Evolutionary conservation across 2,329 filamentous ascomycete species (phyloP).

Genomic region (Xylariaceae sp.): DNA sequence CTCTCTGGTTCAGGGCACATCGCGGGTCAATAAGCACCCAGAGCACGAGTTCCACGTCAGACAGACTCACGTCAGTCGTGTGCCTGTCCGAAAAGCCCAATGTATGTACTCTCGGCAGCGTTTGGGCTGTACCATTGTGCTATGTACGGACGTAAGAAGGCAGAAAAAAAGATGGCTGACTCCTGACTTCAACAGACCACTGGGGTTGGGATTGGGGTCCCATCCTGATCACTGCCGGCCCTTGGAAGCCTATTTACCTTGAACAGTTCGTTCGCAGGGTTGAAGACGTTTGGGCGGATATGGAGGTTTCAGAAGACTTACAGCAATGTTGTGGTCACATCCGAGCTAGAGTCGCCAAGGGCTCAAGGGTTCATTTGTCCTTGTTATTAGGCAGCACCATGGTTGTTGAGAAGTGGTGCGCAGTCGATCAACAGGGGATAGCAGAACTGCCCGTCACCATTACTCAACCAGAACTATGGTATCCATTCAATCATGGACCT

Average conservation of each 20-base stretch:
- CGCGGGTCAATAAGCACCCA: constrained; percentile 46
- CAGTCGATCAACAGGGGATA: constrained; percentile 18
- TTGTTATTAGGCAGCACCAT: constrained; percentile 22
- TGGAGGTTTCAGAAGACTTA: constrained; percentile 34
- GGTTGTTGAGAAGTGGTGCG: constrained; percentile 22
- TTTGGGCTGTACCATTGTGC: no score
- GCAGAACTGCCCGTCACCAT: constrained; percentile 32
- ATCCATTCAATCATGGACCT: constrained; percentile 32
- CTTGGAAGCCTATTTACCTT: constrained; percentile 62
- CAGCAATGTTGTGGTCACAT: constrained; percentile 35
- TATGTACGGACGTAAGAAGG: not conserved
- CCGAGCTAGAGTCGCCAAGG: constrained; percentile 35
- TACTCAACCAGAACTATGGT: constrained; percentile 43
- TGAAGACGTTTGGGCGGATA: constrained; percentile 49
- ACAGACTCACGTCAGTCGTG: constrained; percentile 40
- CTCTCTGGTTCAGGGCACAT: constrained; percentile 47
- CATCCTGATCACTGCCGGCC: constrained; percentile 55
- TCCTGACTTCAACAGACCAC: constrained; percentile 9
- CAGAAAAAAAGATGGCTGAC: not conserved
- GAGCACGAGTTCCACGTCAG: constrained; percentile 51
- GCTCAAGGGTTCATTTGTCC: constrained; percentile 26
- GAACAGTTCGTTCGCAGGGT: constrained; percentile 58
- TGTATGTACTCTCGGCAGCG: constrained; percentile 28
- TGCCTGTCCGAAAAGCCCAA: constrained; percentile 60
- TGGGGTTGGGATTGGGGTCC: constrained; percentile 72